phyloP scores from a whole-genome alignment of 345 rosid genomes.

The Erucastrum elatum region DNA sequence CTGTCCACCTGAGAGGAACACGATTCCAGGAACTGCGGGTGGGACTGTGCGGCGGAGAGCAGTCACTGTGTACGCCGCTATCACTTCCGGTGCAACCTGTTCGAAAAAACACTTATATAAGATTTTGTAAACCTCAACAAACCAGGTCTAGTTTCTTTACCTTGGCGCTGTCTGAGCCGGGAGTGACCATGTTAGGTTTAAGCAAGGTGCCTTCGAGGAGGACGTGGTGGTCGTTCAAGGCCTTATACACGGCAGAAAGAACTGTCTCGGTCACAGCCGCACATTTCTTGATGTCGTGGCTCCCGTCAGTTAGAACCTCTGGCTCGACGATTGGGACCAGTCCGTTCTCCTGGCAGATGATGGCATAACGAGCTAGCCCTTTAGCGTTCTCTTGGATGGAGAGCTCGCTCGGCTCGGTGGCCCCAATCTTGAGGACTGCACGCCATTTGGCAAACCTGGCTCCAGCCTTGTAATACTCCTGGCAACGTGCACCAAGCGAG shows the following conservation, averaged over 20 bases:
- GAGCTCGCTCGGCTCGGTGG: slow-evolving; percentile 76
- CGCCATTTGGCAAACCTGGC: slow-evolving; percentile 98
- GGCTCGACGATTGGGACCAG: slow-evolving; percentile 94
- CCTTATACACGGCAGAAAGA: slow-evolving; percentile 89
- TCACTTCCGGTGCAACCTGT: slow-evolving; percentile 68
- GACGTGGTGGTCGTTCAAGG: slow-evolving; percentile 90
- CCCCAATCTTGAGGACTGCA: slow-evolving; percentile 86
- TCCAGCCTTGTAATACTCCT: slow-evolving; percentile 91
- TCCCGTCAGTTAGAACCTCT: slow-evolving; percentile 81
- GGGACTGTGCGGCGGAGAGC: slow-evolving; percentile 88
- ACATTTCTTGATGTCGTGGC: slow-evolving; percentile 76
- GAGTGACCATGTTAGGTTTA: slow-evolving; percentile 97
- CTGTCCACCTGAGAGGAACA: slow-evolving; percentile 88
- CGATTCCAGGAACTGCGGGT: slow-evolving; percentile 84
- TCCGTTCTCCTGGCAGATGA: slow-evolving; percentile 93
- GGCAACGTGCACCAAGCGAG: slow-evolving; percentile 76
- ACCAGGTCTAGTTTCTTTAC: slow-evolving; percentile 36
- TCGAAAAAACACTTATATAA: not conserved
- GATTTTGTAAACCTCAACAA: not conserved
- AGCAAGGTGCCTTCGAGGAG: slow-evolving; percentile 94
- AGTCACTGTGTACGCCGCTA: slow-evolving; percentile 65
- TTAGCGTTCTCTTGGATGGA: slow-evolving; percentile 87
- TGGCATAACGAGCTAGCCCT: slow-evolving; percentile 92
- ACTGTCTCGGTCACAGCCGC: slow-evolving; percentile 84
- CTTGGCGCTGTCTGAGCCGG: slow-evolving; percentile 88